Evolutionary conservation across 2,329 filamentous ascomycete genomes (phyloP).

Genomic region (Venturia aucupariae): DNA sequence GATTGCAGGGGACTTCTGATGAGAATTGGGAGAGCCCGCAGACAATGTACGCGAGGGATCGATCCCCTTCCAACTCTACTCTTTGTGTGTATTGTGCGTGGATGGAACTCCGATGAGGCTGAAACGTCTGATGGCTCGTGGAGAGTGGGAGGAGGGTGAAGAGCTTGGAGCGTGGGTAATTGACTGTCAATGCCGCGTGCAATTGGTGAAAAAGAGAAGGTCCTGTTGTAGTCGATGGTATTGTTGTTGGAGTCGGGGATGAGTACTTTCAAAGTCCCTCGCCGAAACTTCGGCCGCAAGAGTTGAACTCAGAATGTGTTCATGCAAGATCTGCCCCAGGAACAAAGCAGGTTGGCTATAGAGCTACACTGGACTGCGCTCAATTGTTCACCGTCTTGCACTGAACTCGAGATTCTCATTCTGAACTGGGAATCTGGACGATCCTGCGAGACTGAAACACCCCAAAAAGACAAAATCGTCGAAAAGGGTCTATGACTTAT

Average conservation of each 20-base stretch:
- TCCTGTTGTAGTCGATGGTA: background rate
- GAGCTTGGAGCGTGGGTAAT: background rate
- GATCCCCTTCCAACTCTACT: no score
- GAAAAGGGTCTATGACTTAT: background rate
- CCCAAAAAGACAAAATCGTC: background rate
- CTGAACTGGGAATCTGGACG: background rate
- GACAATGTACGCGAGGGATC: background rate
- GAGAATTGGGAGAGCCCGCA: background rate
- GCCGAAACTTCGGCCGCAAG: background rate
- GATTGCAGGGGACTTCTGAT: background rate
- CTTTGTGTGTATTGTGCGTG: background rate
- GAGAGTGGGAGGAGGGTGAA: background rate
- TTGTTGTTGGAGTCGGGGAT: background rate
- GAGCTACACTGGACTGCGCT: background rate
- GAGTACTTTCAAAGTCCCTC: background rate
- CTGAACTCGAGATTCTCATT: background rate
- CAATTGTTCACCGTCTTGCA: background rate
- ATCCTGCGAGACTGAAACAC: background rate
- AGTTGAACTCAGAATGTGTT: background rate
- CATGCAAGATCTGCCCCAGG: background rate
- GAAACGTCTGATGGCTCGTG: background rate
- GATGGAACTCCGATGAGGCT: background rate
- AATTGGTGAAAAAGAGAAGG: conserved; percentile 1
- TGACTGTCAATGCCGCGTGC: background rate
- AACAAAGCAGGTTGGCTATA: background rate